Evolutionary conservation across 2,329 filamentous ascomycete genomes (phyloP), one percentile per base, ranked within the genome.

Genomic region (Domatiomyces catenatus): DNA sequence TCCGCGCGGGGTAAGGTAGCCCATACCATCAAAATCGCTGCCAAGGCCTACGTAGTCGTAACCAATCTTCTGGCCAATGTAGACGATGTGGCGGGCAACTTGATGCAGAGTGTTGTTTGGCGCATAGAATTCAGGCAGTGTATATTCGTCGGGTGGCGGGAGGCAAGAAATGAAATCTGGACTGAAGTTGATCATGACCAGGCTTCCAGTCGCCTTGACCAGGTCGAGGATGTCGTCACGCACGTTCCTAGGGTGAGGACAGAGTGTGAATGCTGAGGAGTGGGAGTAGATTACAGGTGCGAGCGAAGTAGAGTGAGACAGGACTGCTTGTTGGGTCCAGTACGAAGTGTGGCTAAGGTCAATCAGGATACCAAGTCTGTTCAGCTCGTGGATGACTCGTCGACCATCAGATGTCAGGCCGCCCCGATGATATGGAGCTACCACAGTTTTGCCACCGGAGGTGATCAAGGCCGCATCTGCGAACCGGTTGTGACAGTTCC

Each of bases 161-260:
- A 75, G 71, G 64, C 89, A 94, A 24, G 82, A 85, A 54, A 94
- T 79, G 64, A 94, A 95, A 17, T 81, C 80, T 0, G 87, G 86
- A 15, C 77, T 72, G 62, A 94, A 93, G 64, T 94, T 95, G 55
- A 95, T 79, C 87, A 95, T 94, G 49, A 95, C 85, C 8, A 96
- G 61, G 2, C 83, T 84, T 54, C 82, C 77, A 2, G 75, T 79
- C 60, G 77, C 65, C 64, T 85, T 86, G 39, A 95, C 84, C 1
- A 92, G 71, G 42, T 83, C 69, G 6, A 96, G 71, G 12, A 94
- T 79, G 50, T 89, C 77, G 56, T 96, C 88, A 1, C 86, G 85
- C 6, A 94, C 89, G 60, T 96, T 96, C 32, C 90, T 79, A 8
- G 88, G 86, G 66, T 95, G 88, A 6, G 86, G 86, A 63, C 88